Percentiles rank a stretch among this genome's conserved stretches.
phyloP scores from a whole-genome alignment of 768 basidiomycete genomes.

The Scleroderma citrinum region DNA sequence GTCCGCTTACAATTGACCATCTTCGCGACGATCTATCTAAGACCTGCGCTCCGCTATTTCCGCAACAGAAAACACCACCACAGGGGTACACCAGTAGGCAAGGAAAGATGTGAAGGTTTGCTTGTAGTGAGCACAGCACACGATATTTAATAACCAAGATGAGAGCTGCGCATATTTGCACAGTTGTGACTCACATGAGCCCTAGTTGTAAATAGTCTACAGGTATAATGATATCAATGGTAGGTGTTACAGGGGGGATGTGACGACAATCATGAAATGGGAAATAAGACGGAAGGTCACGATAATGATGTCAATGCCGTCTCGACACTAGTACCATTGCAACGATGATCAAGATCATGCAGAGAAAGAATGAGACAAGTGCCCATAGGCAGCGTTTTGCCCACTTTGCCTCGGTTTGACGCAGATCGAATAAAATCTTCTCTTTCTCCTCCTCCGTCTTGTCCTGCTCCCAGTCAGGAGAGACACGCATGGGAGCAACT shows the following conservation, averaged over 20 bases:
- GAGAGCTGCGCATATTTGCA: neutral
- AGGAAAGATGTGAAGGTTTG: too few relatives aligned
- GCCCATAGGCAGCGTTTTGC: constrained; percentile 52
- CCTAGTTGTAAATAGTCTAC: neutral
- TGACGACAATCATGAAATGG: neutral
- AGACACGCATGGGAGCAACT: constrained; percentile 42
- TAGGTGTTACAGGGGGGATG: neutral
- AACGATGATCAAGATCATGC: constrained; percentile 23
- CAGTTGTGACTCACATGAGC: neutral
- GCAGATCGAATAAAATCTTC: constrained; percentile 41
- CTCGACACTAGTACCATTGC: constrained; percentile 15
- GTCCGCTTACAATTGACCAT: constrained; percentile 28
- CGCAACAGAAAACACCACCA: too few relatives aligned
- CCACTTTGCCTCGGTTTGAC: constrained; percentile 49
- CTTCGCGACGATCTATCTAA: too few relatives aligned
- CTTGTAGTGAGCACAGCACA: too few relatives aligned
- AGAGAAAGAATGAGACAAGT: constrained; percentile 37
- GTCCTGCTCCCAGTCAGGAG: constrained; percentile 50
- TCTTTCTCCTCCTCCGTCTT: constrained; percentile 48
- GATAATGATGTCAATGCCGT: constrained; percentile 13
- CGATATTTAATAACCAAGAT: too few relatives aligned
- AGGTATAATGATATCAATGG: neutral
- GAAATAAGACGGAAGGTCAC: too few relatives aligned
- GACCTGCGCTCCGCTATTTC: neutral
- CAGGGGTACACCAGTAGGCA: too few relatives aligned